Percentiles rank a stretch among this genome's conserved stretches.
Conservation (phyloP, 805 yeast genomes). For the Jamesozyma rosinii region DNA sequence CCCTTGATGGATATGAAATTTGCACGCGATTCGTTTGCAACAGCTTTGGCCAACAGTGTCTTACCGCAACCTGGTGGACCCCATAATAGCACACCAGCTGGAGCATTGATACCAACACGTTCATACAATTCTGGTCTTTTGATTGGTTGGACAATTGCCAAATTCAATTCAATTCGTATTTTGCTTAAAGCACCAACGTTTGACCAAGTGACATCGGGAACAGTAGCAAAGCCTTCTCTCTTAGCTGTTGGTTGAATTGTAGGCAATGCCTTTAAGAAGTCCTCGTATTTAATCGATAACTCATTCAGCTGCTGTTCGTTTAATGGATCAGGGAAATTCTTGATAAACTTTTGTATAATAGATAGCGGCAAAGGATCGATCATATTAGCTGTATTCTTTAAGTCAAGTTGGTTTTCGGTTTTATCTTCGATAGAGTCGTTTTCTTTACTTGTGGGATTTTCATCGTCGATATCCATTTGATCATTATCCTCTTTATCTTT, state of each 20-base stretch:
- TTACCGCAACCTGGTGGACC: conserved; percentile 99
- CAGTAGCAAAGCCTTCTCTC: conserved; percentile 97
- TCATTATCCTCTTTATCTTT: conserved; percentile 3
- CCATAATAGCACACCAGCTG: conserved; percentile 95
- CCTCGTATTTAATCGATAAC: conserved; percentile 65
- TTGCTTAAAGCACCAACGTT: conserved; percentile 82
- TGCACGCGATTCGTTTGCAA: conserved; percentile 93
- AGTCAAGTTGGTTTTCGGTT: conserved; percentile 2
- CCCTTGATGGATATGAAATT: conserved; percentile 94
- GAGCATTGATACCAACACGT: conserved; percentile 89
- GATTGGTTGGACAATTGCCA: conserved; percentile 97
- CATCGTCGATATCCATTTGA: conserved; percentile 3
- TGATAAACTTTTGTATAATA: conserved; percentile 63
- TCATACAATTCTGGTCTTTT: conserved; percentile 82
- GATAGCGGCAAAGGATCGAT: conserved; percentile 38
- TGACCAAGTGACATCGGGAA: conserved; percentile 94
- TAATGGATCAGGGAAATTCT: conserved; percentile 70
- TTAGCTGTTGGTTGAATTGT: conserved; percentile 94
- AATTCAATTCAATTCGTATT: conserved; percentile 81
- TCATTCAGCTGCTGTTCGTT: conserved; percentile 67
- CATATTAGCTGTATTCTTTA: conserved; percentile 30
- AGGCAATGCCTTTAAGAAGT: conserved; percentile 78
- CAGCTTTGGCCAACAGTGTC: conserved; percentile 91
- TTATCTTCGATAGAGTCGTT: background rate
- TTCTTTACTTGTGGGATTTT: background rate